These are phyloP conservation scores for Hanseniaspora nectarophila DNA, from an alignment of 805 yeast species.

Conservation along the genomic window DNA sequence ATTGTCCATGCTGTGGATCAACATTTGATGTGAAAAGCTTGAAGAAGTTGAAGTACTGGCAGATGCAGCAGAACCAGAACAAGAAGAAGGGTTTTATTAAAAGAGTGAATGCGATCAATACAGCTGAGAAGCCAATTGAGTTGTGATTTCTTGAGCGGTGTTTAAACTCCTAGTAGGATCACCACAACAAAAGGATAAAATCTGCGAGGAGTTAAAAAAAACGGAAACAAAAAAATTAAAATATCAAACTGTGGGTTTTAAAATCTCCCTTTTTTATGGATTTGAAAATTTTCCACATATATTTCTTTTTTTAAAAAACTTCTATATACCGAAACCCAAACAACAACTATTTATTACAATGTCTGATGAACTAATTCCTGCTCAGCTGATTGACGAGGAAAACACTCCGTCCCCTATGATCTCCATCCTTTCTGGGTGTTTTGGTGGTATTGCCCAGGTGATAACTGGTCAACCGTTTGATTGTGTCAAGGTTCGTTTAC, in stretches of 20 bases:
- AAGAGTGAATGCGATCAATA: neutral
- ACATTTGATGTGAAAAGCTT: constrained; percentile 56
- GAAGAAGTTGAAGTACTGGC: constrained; percentile 32
- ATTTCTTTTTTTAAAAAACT: too few relatives aligned
- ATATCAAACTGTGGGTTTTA: neutral
- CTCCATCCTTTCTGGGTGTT: constrained; percentile 81
- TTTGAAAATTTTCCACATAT: neutral
- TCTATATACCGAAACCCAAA: neutral
- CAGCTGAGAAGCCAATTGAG: neutral
- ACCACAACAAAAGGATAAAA: too few relatives aligned
- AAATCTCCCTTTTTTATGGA: neutral
- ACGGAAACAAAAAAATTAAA: constrained; percentile 25
- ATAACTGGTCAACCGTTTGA: constrained; percentile 94
- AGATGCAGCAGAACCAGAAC: constrained; percentile 3
- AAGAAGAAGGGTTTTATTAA: constrained; percentile 39
- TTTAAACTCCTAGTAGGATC: too few relatives aligned
- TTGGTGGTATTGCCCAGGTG: constrained; percentile 94
- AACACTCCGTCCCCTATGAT: constrained; percentile 39
- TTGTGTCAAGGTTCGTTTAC: constrained; percentile 84
- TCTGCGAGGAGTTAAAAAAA: constrained; percentile 17
- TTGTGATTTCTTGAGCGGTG: too few relatives aligned
- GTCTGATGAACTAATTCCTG: constrained; percentile 28
- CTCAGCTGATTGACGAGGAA: constrained; percentile 27
- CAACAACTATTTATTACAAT: constrained; percentile 15
- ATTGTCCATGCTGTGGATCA: constrained; percentile 80